phyloP scores from a whole-genome alignment of 2,329 filamentous ascomycete species.

The Gliomastix tumulicola region DNA sequence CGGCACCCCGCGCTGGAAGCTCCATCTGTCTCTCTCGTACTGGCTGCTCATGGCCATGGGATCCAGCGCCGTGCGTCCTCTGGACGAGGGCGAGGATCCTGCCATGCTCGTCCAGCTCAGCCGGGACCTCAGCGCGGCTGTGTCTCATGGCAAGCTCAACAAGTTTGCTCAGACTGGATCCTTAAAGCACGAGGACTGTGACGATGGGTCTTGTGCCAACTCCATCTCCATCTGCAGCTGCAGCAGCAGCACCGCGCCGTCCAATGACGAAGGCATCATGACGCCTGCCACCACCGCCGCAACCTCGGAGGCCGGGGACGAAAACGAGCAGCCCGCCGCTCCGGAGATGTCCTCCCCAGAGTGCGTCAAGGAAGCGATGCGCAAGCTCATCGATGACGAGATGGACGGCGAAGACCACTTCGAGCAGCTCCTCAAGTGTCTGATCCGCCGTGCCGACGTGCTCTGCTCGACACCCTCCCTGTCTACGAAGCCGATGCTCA shows the following conservation, averaged over 20 bases:
- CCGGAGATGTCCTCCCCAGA: too few species aligned
- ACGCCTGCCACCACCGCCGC: too few species aligned
- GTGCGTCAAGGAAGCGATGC: too few species aligned
- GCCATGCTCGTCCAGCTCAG: not conserved
- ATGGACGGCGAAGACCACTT: not conserved
- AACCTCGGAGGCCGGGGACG: too few species aligned
- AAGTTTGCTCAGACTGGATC: not conserved
- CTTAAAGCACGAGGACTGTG: too few species aligned
- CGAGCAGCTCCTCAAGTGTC: not conserved
- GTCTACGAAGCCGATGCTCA: not conserved
- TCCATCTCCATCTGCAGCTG: too few species aligned
- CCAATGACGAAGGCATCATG: too few species aligned
- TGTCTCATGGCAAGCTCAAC: not conserved
- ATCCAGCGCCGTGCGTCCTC: not conserved
- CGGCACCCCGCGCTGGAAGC: slow-evolving; percentile 1
- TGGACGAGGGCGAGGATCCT: not conserved
- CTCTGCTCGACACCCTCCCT: not conserved
- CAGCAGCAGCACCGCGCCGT: not conserved
- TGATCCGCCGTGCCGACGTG: not conserved
- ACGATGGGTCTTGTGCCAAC: too few species aligned
- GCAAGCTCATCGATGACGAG: not conserved
- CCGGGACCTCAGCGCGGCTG: not conserved
- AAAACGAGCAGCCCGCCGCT: too few species aligned
- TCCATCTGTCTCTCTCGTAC: slow-evolving; percentile 3
- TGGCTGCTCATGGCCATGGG: slow-evolving; percentile 2